Evolutionary conservation across 2,329 filamentous ascomycete genomes (phyloP).

Genomic region (Monilinia fructicola): DNA sequence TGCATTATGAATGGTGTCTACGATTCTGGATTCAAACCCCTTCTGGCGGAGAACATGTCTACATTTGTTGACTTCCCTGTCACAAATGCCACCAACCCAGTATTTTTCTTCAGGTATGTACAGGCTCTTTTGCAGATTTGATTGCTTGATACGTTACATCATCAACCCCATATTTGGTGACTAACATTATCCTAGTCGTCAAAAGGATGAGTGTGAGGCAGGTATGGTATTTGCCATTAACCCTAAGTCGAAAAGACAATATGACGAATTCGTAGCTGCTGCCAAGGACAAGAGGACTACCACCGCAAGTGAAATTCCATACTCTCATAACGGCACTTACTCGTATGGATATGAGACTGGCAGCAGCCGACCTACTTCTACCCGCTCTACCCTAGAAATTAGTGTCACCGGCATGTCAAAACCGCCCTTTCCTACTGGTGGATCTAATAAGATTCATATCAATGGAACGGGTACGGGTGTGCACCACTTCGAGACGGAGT

Average conservation of each 20-base stretch:
- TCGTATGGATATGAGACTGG: conserved; percentile 6
- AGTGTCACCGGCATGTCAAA: conserved; percentile 10
- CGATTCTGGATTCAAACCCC: conserved; percentile 25
- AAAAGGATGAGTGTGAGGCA: conserved; percentile 24
- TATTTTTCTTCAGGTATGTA: conserved; percentile 23
- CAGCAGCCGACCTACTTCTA: conserved; percentile 1
- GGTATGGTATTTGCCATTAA: conserved; percentile 30
- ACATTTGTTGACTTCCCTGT: conserved; percentile 25
- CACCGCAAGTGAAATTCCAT: conserved; percentile 2
- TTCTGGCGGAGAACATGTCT: conserved; percentile 21
- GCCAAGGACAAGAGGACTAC: conserved; percentile 15
- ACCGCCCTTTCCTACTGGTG: conserved; percentile 13
- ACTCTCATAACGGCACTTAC: conserved; percentile 17
- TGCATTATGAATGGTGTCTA: conserved; percentile 23
- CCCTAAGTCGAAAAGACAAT: conserved; percentile 18
- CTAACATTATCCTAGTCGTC: conserved; percentile 19
- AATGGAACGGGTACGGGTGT: conserved; percentile 9
- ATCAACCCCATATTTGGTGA: not conserved
- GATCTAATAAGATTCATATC: not conserved
- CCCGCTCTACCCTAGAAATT: conserved; percentile 1
- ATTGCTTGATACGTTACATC: not conserved
- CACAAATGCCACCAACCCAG: conserved; percentile 16
- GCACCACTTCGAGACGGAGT: not conserved
- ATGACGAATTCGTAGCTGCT: conserved; percentile 14
- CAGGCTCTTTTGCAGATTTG: not conserved